Evolutionary conservation across 225 moss, liverwort and hornwort genomes (phyloP).

Genomic region (Polytrichum commune): DNA sequence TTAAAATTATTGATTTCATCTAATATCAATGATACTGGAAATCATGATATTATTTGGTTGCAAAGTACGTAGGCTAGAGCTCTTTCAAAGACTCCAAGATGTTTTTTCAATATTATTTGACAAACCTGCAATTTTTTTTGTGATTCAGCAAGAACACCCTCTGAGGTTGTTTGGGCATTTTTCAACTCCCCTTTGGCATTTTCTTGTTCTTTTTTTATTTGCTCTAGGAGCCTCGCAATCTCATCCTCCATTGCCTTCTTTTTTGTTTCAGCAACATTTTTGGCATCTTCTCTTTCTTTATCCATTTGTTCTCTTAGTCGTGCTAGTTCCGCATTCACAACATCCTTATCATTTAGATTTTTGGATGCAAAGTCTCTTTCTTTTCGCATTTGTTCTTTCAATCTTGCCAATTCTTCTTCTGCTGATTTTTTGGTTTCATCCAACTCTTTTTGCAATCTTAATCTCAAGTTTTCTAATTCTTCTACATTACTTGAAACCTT

Average conservation of each 20-base stretch:
- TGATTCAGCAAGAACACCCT: conserved; percentile 15
- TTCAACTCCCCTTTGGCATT: background rate
- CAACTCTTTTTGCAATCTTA: conserved; percentile 3
- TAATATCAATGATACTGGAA: no score
- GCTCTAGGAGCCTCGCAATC: background rate
- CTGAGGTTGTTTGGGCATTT: conserved; percentile 17
- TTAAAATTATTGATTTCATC: no score
- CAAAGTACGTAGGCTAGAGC: no score
- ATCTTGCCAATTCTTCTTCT: conserved; percentile 3
- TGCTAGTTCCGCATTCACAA: conserved; percentile 21
- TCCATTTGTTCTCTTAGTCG: conserved; percentile 17
- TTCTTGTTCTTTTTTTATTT: conserved; percentile 7
- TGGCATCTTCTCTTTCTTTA: conserved; percentile 26
- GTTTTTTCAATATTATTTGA: background rate
- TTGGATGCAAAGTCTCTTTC: conserved; percentile 1
- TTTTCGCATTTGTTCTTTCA: conserved; percentile 6
- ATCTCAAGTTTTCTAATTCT: conserved; percentile 1
- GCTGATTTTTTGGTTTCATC: conserved; percentile 1
- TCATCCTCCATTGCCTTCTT: conserved; percentile 1
- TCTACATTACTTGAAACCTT: background rate
- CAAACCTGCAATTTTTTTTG: conserved; percentile 28
- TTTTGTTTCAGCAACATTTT: conserved; percentile 1
- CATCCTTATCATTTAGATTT: conserved; percentile 17
- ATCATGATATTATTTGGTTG: no score
- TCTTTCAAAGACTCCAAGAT: no score